Base-by-base conservation (phyloP, 2,329 filamentous ascomycete genomes). In the Nothopassalora personata region DNA sequence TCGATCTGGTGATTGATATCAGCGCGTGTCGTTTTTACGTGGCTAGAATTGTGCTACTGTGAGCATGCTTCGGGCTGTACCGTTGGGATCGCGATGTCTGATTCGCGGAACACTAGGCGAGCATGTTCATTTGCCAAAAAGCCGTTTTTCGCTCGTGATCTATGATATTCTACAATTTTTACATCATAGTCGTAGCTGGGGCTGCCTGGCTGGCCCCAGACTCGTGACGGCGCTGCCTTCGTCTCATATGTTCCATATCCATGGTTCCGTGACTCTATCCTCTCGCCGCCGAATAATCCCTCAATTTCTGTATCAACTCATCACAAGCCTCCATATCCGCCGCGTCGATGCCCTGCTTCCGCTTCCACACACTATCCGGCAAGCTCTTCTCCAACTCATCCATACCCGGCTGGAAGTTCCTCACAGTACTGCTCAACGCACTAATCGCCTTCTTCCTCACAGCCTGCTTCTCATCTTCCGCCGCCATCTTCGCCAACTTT, bases 361-460 rank as follows among this genome's bases (percentile, higher is more conserved):
- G 55, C 1, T 74, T 73, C 70, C 85, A 82, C 53, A 85, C 76
- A 68, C 87, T 83, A 36, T 81, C 79, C 1, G 86, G 83, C 61
- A 91, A 79, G 27, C 81, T 78, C 72, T 91, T 87, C 76, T 93
- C 81, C 28, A 87, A 72, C 64, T 80, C 80, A 66, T 87, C 81
- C 66, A 87, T 75, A 1, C 75, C 87, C 1, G 91, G 89, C 77
- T 96, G 93, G 74, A 90, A 96, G 74, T 99, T 99, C 72, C 94
- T 83, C 56, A 90, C 84, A 5, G 86, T 88, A 13, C 87, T 93
- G 72, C 91, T 96, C 51, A 99, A 81, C 11, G 93, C 94, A 70
- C 91, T 92, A 31, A 96, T 80, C 13, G 92, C 91, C 81, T 97
- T 99, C 74, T 89, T 87, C 66, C 92, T 83, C 53, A 91, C 89